Base-by-base conservation (phyloP, 768 basidiomycete species). In the Aureoboletus auriporus region DNA sequence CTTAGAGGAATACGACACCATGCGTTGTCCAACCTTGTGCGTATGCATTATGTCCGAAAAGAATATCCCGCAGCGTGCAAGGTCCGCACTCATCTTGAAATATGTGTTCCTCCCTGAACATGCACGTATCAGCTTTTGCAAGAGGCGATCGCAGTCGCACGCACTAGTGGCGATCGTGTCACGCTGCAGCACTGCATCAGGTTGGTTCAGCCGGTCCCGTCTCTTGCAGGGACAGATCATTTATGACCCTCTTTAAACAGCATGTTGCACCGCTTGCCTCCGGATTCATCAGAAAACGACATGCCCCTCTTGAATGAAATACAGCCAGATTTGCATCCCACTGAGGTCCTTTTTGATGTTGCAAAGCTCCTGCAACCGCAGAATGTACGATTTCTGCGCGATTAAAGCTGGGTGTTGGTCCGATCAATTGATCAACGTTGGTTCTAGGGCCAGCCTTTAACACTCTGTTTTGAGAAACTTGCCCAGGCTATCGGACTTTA, bases 181-280 rank as follows among this genome's bases (percentile, higher is more conserved):
- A 84, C 84, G 10, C 70, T 92, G 42, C 86, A 90, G 55, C 85
- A 89, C 60, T 91, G 89, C 56, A 84, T 84, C 58, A 86, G 84
- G 89, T 57, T 45, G 30, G 89, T 53, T 49, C 23, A 20, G 46
- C 43, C 33, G 33, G 45, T 16, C 39, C 34, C 36, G 13, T 28
- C 23, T 38, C 13, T 42, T 46, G 42, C 42, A 44, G 39, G 42
- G 30, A 43, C 14, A 40, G 49, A 57, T 66, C 52, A 27, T 29
- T 55, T 12, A 44, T 42, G 49, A 34, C 29, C 20, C 41, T 42
- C 42, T 33, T 31, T 44, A 30, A 49, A 35, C 54, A 92, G 89
- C 58, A 72, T 91, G 61, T 60, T 87, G 26, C 80, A 88, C 66
- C 84, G 90, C 13, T 71, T 91, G 20, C 84, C 85, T 33, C 72